Conservation (phyloP, 495 filamentous ascomycete species). For the Penicillium desertorum region DNA sequence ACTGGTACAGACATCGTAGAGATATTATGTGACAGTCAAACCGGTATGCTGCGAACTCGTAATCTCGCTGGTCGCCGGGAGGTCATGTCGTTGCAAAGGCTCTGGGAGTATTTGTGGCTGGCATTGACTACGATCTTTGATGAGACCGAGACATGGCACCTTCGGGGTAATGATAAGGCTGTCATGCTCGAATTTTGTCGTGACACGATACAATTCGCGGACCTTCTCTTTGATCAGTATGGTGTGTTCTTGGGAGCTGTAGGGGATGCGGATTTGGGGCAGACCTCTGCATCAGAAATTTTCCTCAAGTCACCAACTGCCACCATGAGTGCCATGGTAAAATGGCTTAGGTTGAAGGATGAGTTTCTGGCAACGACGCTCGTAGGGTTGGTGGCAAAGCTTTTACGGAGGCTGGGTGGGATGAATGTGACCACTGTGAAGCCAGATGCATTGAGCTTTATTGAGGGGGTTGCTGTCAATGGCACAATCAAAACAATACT, state of each 20-base stretch:
- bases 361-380: constrained; percentile 74
- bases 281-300: constrained; percentile 42
- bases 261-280: constrained; percentile 40
- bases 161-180: constrained; percentile 63
- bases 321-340: constrained; percentile 67
- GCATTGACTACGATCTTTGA: constrained; percentile 76
- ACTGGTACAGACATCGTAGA: constrained; percentile 74
- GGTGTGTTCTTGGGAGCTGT: constrained; percentile 71
- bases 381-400: constrained; percentile 65
- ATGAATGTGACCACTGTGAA: constrained; percentile 65
- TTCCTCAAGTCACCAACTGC: constrained; percentile 58
- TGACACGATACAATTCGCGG: constrained; percentile 89
- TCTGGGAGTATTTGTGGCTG: constrained; percentile 84
- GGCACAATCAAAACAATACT: constrained; percentile 68
- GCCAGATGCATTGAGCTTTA: constrained; percentile 56
- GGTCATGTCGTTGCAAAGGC: constrained; percentile 60
- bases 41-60: constrained; percentile 72
- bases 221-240: constrained; percentile 79
- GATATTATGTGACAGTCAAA: constrained; percentile 76
- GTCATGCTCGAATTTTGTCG: constrained; percentile 88
- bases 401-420: constrained; percentile 70
- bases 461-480: constrained; percentile 59
- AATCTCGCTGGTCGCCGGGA: constrained; percentile 58
- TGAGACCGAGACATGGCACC: constrained; percentile 76
- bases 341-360: constrained; percentile 83